Base-by-base conservation (phyloP, 768 basidiomycete genomes). In the Suillus subluteus region DNA sequence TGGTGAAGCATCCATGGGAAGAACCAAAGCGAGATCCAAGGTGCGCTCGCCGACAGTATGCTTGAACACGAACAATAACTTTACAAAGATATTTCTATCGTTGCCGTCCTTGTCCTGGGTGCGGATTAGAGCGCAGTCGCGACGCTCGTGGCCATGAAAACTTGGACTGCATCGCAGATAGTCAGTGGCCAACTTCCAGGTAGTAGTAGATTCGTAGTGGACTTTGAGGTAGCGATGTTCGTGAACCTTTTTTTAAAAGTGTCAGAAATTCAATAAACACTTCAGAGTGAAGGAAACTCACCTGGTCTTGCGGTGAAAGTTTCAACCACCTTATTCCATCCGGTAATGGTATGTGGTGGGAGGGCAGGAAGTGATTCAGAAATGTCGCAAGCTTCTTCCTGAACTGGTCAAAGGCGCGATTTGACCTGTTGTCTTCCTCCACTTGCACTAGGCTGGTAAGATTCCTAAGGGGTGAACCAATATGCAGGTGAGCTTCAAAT, bases 61-160 rank as follows among this genome's bases (percentile, higher is more conserved):
- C 6, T 62, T 69, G 62, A 76, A 76, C 16, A 76, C 32, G 40
- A 62, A 68, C 3, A 68, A 23, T 5, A 76, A 38, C 41, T 66
- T 63, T 0, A 44, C 58, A 46, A 65, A 63, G 9, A 61, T 62
- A 23, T 35, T 35, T 35, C 38, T 64, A 3, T 32, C 6, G 4
- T 18, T 6, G 32, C 52, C 32, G 3, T 64, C 46, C 18, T 56
- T 32, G 52, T 56, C 48, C 15, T 46, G 23, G 0, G 68, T 70
- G 8, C 76, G 23, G 18, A 79, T 55, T 37, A 80, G 66, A 15
- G 78, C 68, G 32, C 48, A 69, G 61, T 80, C 78, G 68, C 46
- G 63, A 6, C 65, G 58, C 1, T 59, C 44, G 1, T 37, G 4
- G 9, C 65, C 50, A 41, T 70, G 64, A 41, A 74, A 74, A 8